A percentile compares a stretch with the other conserved stretches of the same genome.
Conservation (phyloP, 805 yeast genomes). For the Cyberlindnera euphorbiae region DNA sequence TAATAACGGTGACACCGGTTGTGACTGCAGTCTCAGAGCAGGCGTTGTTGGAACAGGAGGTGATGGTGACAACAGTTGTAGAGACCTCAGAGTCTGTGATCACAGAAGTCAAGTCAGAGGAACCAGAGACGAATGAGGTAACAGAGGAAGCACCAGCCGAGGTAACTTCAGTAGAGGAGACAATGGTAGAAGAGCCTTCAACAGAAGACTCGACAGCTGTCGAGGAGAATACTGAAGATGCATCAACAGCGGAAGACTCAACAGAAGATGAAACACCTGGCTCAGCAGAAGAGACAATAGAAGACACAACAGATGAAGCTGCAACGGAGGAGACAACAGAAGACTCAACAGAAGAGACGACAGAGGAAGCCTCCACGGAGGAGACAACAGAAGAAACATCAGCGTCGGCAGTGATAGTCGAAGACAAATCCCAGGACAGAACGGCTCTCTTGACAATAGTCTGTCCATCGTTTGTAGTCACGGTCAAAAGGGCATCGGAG, state of each 20-base stretch:
- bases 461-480: neutral
- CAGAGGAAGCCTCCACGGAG: slow-evolving; percentile 1
- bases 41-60: slow-evolving; percentile 5
- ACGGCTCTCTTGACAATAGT: neutral
- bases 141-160: slow-evolving; percentile 5
- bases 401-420: neutral
- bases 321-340: slow-evolving; percentile 9
- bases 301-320: slow-evolving; percentile 7
- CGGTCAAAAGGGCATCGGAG: neutral
- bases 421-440: neutral
- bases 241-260: slow-evolving; percentile 8
- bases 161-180: slow-evolving; percentile 26
- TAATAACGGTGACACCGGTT: slow-evolving; percentile 11
- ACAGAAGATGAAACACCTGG: slow-evolving; percentile 16
- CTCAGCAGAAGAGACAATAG: slow-evolving; percentile 10
- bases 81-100: slow-evolving; percentile 7
- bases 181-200: slow-evolving; percentile 26
- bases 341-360: slow-evolving; percentile 6
- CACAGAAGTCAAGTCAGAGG: slow-evolving; percentile 10
- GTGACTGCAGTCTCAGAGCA: slow-evolving; percentile 4
- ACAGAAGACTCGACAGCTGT: slow-evolving; percentile 24
- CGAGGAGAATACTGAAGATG: too few species aligned
- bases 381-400: neutral
- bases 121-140: slow-evolving; percentile 10
- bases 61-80: slow-evolving; percentile 7